phyloP scores from a whole-genome alignment of 257 asterid genomes.

The Paulownia fortunei region DNA sequence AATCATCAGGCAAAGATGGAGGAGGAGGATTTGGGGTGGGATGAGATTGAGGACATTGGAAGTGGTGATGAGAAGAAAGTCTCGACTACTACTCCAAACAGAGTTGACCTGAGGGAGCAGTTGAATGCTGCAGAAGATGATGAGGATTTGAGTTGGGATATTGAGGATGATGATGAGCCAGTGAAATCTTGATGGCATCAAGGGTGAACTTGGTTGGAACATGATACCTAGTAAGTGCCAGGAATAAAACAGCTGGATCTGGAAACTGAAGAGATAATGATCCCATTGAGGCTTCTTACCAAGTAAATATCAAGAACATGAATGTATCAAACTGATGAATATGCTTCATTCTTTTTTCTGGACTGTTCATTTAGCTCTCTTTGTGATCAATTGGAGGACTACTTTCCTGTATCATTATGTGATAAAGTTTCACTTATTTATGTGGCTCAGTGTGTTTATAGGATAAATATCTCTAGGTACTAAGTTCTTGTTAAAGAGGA shows the following conservation, averaged over 20 bases:
- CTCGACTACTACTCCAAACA: slow-evolving; percentile 9
- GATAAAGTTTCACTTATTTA: not conserved
- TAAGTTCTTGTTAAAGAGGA: too few species aligned
- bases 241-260: not conserved
- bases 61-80: slow-evolving; percentile 71
- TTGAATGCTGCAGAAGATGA: slow-evolving; percentile 65
- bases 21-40: slow-evolving; percentile 86
- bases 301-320: slow-evolving; percentile 34
- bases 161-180: slow-evolving; percentile 76
- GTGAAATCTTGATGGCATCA: slow-evolving; percentile 43
- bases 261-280: not conserved
- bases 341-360: slow-evolving; percentile 28
- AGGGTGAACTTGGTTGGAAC: slow-evolving; percentile 31
- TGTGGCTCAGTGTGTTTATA: slow-evolving; percentile 6
- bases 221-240: slow-evolving; percentile 9
- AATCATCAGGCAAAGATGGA: slow-evolving; percentile 40
- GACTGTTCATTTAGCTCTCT: slow-evolving; percentile 12
- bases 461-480: not conserved
- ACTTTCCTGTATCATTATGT: not conserved
- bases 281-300: slow-evolving; percentile 20
- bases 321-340: slow-evolving; percentile 12
- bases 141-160: slow-evolving; percentile 85
- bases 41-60: slow-evolving; percentile 77
- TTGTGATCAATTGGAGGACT: slow-evolving; percentile 4
- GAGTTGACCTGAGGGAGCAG: slow-evolving; percentile 51